A percentile compares a stretch with the other conserved stretches of the same genome.
These are phyloP conservation scores for Fonsecaea nubica DNA, from an alignment of 2,329 filamentous ascomycete genomes.

Conservation along the genomic window DNA sequence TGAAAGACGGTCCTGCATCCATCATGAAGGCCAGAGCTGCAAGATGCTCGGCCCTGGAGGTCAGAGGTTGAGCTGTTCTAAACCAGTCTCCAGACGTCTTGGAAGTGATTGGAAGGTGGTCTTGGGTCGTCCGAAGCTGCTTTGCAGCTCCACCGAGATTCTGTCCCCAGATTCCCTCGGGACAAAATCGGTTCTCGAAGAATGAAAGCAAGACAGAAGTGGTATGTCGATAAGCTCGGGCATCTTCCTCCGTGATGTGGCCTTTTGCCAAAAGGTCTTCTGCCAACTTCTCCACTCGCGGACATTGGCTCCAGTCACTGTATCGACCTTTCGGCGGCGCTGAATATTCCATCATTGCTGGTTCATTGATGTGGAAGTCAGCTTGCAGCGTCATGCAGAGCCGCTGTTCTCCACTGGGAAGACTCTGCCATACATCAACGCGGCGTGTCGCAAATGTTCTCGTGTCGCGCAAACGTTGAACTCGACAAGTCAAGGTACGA, in stretches of 20 bases:
- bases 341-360: constrained; percentile 49
- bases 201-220: constrained; percentile 45
- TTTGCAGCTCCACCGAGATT: constrained; percentile 54
- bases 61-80: constrained; percentile 38
- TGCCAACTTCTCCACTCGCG: constrained; percentile 29
- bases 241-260: constrained; percentile 38
- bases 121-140: constrained; percentile 45
- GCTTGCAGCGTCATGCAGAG: constrained; percentile 53
- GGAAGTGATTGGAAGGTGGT: constrained; percentile 47
- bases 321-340: constrained; percentile 47
- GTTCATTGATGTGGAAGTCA: constrained; percentile 57
- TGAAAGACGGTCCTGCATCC: constrained; percentile 54
- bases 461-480: constrained; percentile 52
- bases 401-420: constrained; percentile 47
- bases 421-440: constrained; percentile 54
- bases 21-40: constrained; percentile 53
- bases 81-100: constrained; percentile 55
- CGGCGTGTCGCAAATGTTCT: constrained; percentile 57
- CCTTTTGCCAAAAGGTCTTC: constrained; percentile 40
- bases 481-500: constrained; percentile 48
- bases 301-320: constrained; percentile 41
- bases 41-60: constrained; percentile 44
- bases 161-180: constrained; percentile 53
- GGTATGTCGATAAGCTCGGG: constrained; percentile 36
- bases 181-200: constrained; percentile 49